A percentile compares a stretch with the other conserved stretches of the same genome.
These are phyloP conservation scores for Yarrowia galli DNA, from an alignment of 1,139 yeast genomes.

Conservation along the genomic window DNA sequence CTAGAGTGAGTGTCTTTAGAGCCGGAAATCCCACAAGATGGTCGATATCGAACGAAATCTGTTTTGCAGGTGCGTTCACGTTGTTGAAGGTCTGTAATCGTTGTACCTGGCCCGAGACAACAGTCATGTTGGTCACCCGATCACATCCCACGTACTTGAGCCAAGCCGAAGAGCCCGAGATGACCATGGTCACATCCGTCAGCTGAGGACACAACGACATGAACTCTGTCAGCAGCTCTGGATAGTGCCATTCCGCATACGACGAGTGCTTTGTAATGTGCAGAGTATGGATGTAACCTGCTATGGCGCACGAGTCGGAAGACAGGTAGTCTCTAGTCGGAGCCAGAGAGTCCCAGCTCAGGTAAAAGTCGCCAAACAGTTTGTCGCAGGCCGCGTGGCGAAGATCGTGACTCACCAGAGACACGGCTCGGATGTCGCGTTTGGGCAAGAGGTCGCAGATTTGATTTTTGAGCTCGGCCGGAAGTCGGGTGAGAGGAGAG, in stretches of 20 bases:
- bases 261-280: slow-evolving; percentile 41
- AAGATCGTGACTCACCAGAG: slow-evolving; percentile 29
- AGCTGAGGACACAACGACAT: slow-evolving; percentile 42
- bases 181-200: slow-evolving; percentile 40
- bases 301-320: slow-evolving; percentile 41
- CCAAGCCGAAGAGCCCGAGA: slow-evolving; percentile 45
- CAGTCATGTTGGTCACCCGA: slow-evolving; percentile 4
- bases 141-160: slow-evolving; percentile 42
- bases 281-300: slow-evolving; percentile 41
- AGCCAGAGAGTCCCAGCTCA: slow-evolving; percentile 22
- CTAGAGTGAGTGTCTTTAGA: slow-evolving; percentile 40
- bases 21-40: slow-evolving; percentile 40
- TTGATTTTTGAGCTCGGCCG: slow-evolving; percentile 33
- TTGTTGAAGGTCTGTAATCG: slow-evolving; percentile 33
- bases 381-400: slow-evolving; percentile 35
- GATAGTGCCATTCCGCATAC: slow-evolving; percentile 46
- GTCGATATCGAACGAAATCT: slow-evolving; percentile 42
- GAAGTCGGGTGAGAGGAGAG: slow-evolving; percentile 21
- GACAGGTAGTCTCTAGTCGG: slow-evolving; percentile 40
- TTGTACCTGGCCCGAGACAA: slow-evolving; percentile 14
- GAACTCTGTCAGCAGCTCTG: slow-evolving; percentile 41
- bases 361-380: slow-evolving; percentile 23
- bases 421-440: slow-evolving; percentile 12
- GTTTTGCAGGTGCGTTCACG: slow-evolving; percentile 40
- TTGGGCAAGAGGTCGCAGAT: slow-evolving; percentile 11